phyloP scores from a whole-genome alignment of 345 rosid species.

The Populus ilicifolia region DNA sequence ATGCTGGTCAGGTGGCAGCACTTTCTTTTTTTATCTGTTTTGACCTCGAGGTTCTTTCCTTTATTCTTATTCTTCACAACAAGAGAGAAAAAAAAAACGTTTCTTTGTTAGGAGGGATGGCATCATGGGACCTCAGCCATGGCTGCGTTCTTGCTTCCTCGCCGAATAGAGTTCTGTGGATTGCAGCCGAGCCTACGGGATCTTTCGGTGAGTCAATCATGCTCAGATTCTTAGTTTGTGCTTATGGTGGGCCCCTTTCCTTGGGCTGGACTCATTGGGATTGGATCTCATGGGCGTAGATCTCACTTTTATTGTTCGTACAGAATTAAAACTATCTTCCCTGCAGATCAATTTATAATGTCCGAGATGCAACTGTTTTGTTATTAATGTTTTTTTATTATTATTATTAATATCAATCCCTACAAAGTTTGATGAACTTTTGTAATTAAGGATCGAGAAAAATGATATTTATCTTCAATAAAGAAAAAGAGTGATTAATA shows the following conservation, averaged over 20 bases:
- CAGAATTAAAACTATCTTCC: not conserved
- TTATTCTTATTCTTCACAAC: not conserved
- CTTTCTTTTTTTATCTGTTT: not conserved
- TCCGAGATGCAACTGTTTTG: no score
- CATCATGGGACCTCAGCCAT: not conserved
- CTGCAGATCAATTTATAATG: no score
- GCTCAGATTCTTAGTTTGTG: slow-evolving; percentile 22
- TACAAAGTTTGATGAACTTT: no score
- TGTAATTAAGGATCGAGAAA: no score
- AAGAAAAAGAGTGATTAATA: no score
- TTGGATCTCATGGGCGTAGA: not conserved
- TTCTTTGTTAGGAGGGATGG: not conserved
- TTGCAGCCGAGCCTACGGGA: slow-evolving; percentile 9
- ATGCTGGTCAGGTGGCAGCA: not conserved
- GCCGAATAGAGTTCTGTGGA: not conserved
- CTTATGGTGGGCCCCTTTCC: slow-evolving; percentile 13
- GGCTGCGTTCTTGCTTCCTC: slow-evolving; percentile 17
- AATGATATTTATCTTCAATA: no score
- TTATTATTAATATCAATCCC: no score
- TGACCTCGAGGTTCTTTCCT: not conserved
- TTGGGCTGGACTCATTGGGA: not conserved
- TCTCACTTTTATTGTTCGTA: not conserved
- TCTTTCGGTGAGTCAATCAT: slow-evolving; percentile 17
- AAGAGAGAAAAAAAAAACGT: not conserved
- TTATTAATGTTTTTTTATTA: no score